phyloP scores from a whole-genome alignment of 176 grass and related monocot genomes.

The Rhipidocladum racemiflorum region DNA sequence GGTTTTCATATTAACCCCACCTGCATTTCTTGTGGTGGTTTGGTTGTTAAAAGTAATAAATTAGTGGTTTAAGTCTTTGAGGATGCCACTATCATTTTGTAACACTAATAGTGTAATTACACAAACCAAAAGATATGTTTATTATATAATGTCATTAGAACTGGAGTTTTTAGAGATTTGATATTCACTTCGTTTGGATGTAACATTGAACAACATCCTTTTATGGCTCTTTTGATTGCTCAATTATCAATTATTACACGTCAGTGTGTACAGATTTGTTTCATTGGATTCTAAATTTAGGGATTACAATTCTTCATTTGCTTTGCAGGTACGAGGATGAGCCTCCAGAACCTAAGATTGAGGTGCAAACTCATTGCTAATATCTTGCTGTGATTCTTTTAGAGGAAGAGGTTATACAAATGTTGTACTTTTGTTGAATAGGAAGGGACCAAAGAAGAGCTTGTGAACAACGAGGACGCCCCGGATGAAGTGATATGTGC shows the following conservation, averaged over 20 bases:
- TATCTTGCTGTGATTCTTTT: neutral
- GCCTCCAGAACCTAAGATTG: conserved; percentile 66
- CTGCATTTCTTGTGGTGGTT: neutral
- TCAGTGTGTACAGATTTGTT: neutral
- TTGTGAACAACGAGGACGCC: conserved; percentile 66
- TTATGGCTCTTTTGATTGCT: neutral
- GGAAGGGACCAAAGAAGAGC: conserved; percentile 75
- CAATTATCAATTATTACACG: neutral
- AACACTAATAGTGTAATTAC: neutral
- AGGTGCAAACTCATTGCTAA: conserved; percentile 42
- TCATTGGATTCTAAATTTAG: neutral
- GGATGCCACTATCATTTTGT: neutral
- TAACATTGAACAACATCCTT: neutral
- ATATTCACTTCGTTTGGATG: too few species aligned
- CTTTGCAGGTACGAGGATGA: conserved; percentile 74
- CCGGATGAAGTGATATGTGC: conserved; percentile 52
- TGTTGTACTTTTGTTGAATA: conserved; percentile 25
- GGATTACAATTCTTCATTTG: neutral
- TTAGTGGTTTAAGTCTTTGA: neutral
- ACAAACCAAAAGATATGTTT: neutral
- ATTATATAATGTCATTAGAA: neutral
- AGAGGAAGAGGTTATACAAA: neutral
- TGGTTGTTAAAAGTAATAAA: neutral
- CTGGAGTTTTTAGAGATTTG: neutral
- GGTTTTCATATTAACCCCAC: neutral